Base-by-base conservation (phyloP, 345 rosid species). In the Eucalyptus pauciflora region DNA sequence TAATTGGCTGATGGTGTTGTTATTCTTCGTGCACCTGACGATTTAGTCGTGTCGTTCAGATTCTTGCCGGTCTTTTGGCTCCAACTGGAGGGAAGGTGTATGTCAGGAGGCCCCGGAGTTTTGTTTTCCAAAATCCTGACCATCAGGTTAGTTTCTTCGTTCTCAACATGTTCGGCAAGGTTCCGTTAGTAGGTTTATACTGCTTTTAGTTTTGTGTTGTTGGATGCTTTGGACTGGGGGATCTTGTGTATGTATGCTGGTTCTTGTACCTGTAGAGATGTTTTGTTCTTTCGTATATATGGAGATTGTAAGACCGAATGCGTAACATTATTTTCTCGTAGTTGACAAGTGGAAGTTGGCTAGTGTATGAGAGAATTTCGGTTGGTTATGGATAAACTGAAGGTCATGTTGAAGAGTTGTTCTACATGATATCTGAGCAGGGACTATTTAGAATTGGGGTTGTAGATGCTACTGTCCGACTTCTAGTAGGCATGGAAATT, bases 71-170 rank as follows among this genome's bases (percentile, higher is more conserved):
- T 94, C 94, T 96, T 85, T 87, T 94, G 91, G 93, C 92, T 85
- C 99, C 99, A 54, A 94, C 96, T 6, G 91, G 90, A 13, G 99
- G 99, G 83, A 87, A 69, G 50, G 89, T 94, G 76, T 90, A 88
- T 88, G 96, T 96, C 87, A 94, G 90, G 90, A 93, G 92, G 90
- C 99, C 99, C 2, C 94, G 92, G 94, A 96, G 96, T 90, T 96
- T 95, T 91, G 99, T 96, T 25, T 95, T 96, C 94, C 98, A 95
- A 91, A 96, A 97, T 92, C 99, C 98, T 2, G 99, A 97, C 90
- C 98, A 97, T 92, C 99, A 97, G 99, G 99, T 96, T 91, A 64
- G 41, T 83, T 90, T 31, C 3, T n/a, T 24, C 45, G 1, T 46
- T 49, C 86, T 29, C 62, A 22, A 3, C 52, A 7, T 52, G 58